phyloP scores from a whole-genome alignment of 2,329 filamentous ascomycete species.

The Fusarium siculi region DNA sequence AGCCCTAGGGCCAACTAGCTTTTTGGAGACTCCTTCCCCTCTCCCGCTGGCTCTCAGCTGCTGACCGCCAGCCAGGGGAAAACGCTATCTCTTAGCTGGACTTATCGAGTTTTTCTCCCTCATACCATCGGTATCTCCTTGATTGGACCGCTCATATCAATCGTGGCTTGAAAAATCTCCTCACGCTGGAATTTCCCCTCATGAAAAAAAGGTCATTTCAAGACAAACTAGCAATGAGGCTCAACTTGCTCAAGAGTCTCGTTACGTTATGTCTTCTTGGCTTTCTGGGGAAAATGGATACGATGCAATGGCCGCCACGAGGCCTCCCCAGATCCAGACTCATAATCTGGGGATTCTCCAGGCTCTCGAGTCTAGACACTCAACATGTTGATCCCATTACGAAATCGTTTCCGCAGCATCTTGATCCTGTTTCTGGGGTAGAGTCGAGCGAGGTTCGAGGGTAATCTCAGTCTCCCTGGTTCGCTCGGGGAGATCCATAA shows the following conservation, averaged over 20 bases:
- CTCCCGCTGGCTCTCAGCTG: conserved; percentile 8
- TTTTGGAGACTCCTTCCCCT: conserved; percentile 29
- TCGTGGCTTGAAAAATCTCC: conserved; percentile 24
- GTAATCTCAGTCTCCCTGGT: conserved; percentile 26
- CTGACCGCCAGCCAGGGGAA: conserved; percentile 12
- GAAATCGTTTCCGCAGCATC: conserved; percentile 32
- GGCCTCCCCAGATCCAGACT: conserved; percentile 20
- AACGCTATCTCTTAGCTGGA: conserved; percentile 16
- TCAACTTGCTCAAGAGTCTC: conserved; percentile 11
- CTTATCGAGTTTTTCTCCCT: background rate
- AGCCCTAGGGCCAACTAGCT: background rate
- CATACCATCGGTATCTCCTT: conserved; percentile 38
- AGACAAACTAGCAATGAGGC: conserved; percentile 16
- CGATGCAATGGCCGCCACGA: conserved; percentile 19
- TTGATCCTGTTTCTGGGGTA: conserved; percentile 31
- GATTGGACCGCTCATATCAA: conserved; percentile 28
- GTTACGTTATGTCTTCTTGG: conserved; percentile 25
- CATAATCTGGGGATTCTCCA: conserved; percentile 33
- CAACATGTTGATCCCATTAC: conserved; percentile 30
- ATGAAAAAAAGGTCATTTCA: background rate
- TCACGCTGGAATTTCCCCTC: conserved; percentile 31
- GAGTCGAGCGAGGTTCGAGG: conserved; percentile 1
- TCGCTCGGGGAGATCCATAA: conserved; percentile 22
- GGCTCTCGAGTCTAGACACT: conserved; percentile 31
- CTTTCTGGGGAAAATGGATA: conserved; percentile 37